A percentile compares a stretch with the other conserved stretches of the same genome.
phyloP scores from a whole-genome alignment of 2,329 filamentous ascomycete genomes.

The Xylariomycetidae sp. region DNA sequence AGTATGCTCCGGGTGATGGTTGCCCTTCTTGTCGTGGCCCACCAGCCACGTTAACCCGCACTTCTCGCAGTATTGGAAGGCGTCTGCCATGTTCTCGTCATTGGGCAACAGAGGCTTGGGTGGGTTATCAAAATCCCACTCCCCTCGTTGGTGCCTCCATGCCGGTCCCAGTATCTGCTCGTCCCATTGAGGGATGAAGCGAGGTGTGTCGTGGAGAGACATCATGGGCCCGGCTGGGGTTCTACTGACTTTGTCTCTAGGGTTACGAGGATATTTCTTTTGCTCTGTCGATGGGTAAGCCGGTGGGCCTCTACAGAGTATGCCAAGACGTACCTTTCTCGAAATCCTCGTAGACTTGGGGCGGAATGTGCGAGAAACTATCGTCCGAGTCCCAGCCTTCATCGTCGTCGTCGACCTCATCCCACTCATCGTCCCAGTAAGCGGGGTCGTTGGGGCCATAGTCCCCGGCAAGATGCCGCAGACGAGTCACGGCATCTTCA shows the following conservation, averaged over 20 bases:
- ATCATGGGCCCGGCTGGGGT: slow-evolving; percentile 6
- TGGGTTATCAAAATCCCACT: slow-evolving; percentile 9
- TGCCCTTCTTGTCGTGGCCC: slow-evolving; percentile 3
- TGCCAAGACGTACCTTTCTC: slow-evolving; percentile 1
- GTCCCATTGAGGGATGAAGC: slow-evolving; percentile 10
- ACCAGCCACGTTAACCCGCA: slow-evolving; percentile 10
- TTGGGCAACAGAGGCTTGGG: slow-evolving; percentile 5
- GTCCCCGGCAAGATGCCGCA: slow-evolving; percentile 7
- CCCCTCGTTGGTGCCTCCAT: slow-evolving; percentile 7
- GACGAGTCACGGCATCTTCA: slow-evolving; percentile 5
- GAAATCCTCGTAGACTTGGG: slow-evolving; percentile 1
- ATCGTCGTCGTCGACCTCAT: background rate
- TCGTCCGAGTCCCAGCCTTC: slow-evolving; percentile 3
- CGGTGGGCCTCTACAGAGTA: background rate
- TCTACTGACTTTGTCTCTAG: slow-evolving; percentile 4
- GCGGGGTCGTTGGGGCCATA: slow-evolving; percentile 6
- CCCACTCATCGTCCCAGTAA: background rate
- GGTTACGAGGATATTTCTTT: slow-evolving; percentile 4
- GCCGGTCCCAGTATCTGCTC: slow-evolving; percentile 6
- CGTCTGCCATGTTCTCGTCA: slow-evolving; percentile 6
- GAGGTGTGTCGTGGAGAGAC: slow-evolving; percentile 5
- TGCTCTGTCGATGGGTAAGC: slow-evolving; percentile 1
- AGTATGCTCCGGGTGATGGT: slow-evolving; percentile 4
- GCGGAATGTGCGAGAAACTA: background rate
- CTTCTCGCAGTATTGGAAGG: slow-evolving; percentile 9